phyloP scores from a whole-genome alignment of 2,329 filamentous ascomycete species.

The Apiospora kogelbergensis region DNA sequence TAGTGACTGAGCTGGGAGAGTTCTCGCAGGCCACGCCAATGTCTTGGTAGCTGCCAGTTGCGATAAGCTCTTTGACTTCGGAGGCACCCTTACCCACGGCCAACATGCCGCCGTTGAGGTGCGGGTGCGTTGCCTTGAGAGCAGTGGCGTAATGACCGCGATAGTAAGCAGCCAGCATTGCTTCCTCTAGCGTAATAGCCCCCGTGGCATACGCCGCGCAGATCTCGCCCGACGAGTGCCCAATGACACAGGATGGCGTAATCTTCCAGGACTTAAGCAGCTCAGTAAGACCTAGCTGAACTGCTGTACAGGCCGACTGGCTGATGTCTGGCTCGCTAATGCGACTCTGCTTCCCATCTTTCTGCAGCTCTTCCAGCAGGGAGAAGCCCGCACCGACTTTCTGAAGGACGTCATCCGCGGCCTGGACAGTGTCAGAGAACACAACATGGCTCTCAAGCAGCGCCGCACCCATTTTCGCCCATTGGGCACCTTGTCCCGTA shows the following conservation, averaged over 20 bases:
- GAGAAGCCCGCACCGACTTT: slow-evolving; percentile 18
- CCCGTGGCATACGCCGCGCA: slow-evolving; percentile 32
- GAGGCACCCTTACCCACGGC: slow-evolving; percentile 25
- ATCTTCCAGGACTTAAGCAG: slow-evolving; percentile 32
- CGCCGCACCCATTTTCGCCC: slow-evolving; percentile 32
- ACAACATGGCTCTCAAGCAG: slow-evolving; percentile 21
- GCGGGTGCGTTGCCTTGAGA: not conserved
- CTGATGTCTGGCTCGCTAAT: slow-evolving; percentile 27
- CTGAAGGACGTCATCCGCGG: slow-evolving; percentile 13
- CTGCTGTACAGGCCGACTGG: slow-evolving; percentile 42
- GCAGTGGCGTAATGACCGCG: slow-evolving; percentile 15
- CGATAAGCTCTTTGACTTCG: slow-evolving; percentile 10
- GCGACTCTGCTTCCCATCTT: slow-evolving; percentile 18
- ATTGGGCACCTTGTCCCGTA: slow-evolving; percentile 39
- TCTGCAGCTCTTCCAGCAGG: slow-evolving; percentile 10
- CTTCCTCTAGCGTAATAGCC: slow-evolving; percentile 16
- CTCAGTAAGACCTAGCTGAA: slow-evolving; percentile 43
- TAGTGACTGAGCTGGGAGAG: slow-evolving; percentile 29
- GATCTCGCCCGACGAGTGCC: slow-evolving; percentile 41
- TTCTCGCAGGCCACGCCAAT: slow-evolving; percentile 31
- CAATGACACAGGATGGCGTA: slow-evolving; percentile 28
- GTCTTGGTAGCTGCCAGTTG: not conserved
- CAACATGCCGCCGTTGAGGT: slow-evolving; percentile 28
- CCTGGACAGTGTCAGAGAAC: slow-evolving; percentile 20
- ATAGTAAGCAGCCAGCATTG: slow-evolving; percentile 18